Base-by-base conservation (phyloP, 1,139 yeast species). In the Candida tropicalis region DNA sequence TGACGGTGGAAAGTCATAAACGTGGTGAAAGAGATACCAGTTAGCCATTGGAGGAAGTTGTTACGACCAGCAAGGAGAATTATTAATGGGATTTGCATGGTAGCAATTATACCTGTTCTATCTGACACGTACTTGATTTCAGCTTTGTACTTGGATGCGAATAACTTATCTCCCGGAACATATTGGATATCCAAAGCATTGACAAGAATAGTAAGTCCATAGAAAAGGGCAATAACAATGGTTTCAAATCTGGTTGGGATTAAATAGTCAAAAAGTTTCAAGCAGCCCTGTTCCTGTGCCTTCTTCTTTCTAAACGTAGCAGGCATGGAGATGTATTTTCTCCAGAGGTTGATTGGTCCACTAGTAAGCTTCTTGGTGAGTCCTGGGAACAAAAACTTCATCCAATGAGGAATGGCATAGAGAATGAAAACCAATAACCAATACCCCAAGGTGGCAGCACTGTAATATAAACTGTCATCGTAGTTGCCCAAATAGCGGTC, bases 371-470 rank as follows among this genome's bases (percentile, higher is more conserved):
- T 49, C 24, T 56, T 57, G 16, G 56, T 49, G 5, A 59, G 34
- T 0, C 55, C 46, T 2, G 75, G 75, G 33, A 58, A 57, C 26
- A 68, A 45, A 4, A 55, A 20, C 38, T 55, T 60, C 12, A 63
- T 52, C 78, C 80, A 73, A 53, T 80, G 76, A 40, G 63, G 55
- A 13, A 73, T 34, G 2, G 68, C 65, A 3, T 75, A 73, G 24
- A 70, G 24, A 1, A 79, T 20, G 47, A 79, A 53, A 7, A 81
- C 62, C 3, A 72, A 42, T 1, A 65, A 70, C 82, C 84, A 79
- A 52, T 68, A 79, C 0, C 76, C 79, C 24, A 79, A 50, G 22
- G 70, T 42, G 2, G 73, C 82, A 16, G 70, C 59, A 9, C 84
- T 84, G 51, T 74, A 69, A 47, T 62, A 75, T 42, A 74, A 62